phyloP scores from a whole-genome alignment of 768 basidiomycete species.

The Amanita polypyramis region DNA sequence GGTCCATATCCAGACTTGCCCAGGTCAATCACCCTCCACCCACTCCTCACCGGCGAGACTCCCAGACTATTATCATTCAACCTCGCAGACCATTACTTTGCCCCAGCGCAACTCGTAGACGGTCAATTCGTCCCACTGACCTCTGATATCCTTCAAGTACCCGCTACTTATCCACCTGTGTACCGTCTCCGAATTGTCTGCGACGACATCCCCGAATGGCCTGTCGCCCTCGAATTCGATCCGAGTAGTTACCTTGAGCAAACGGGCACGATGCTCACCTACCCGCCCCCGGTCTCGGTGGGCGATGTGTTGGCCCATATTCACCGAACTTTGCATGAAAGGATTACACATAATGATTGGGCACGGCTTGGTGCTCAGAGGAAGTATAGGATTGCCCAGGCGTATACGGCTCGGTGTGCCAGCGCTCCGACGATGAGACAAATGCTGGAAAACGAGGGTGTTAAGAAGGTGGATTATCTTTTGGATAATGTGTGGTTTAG shows the following conservation, averaged over 20 bases:
- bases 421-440: neutral
- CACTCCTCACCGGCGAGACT: constrained; percentile 3
- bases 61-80: neutral
- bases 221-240: neutral
- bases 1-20: neutral
- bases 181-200: constrained; percentile 1
- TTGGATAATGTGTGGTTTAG: constrained; percentile 9
- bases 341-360: constrained; percentile 10
- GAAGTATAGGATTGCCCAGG: constrained; percentile 3
- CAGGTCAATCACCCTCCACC: neutral
- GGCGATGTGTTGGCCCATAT: constrained; percentile 8
- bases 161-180: constrained; percentile 4
- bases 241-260: constrained; percentile 3
- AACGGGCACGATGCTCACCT: neutral
- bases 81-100: neutral
- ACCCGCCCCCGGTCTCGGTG: constrained; percentile 8
- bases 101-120: neutral
- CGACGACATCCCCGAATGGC: constrained; percentile 6
- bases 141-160: neutral
- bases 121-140: neutral
- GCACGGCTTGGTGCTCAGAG: neutral
- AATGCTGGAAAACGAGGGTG: constrained; percentile 6
- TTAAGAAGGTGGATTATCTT: constrained; percentile 11
- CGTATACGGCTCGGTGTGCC: constrained; percentile 6
- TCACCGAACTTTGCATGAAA: constrained; percentile 5